A percentile compares a stretch with the other conserved stretches of the same genome.
Evolutionary conservation across 257 asterid species (phyloP).

Genomic region (Cruciata laevipes): DNA sequence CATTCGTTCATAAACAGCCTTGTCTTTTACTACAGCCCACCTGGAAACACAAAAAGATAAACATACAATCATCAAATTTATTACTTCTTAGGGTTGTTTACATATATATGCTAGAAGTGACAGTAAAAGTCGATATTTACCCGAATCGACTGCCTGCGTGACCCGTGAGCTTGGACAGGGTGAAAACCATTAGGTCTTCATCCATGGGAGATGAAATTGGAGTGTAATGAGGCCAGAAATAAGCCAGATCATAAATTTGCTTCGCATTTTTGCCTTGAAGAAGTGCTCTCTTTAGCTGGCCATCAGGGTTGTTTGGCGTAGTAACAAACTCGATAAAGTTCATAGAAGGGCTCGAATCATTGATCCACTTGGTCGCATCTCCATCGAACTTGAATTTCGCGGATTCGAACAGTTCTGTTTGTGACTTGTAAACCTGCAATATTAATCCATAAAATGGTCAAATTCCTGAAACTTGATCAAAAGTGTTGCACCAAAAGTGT

Average conservation of each 20-base stretch:
- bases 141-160: conserved; percentile 85
- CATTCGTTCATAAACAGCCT: conserved; percentile 43
- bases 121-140: conserved; percentile 19
- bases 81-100: no score
- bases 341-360: conserved; percentile 19
- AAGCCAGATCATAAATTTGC: conserved; percentile 54
- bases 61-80: conserved; percentile 1
- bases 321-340: conserved; percentile 60
- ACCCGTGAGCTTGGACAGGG: conserved; percentile 68
- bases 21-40: conserved; percentile 65
- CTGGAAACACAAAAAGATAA: conserved; percentile 19
- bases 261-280: conserved; percentile 26
- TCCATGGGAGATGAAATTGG: conserved; percentile 58
- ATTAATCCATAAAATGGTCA: not conserved
- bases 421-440: conserved; percentile 41
- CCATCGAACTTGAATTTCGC: conserved; percentile 36
- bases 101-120: not conserved
- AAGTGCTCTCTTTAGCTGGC: conserved; percentile 34
- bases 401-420: conserved; percentile 42
- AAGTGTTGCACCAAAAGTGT: not conserved
- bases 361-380: conserved; percentile 31
- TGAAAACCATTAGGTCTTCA: conserved; percentile 64
- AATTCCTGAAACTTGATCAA: no score
- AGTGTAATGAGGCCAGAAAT: conserved; percentile 73
- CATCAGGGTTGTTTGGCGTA: conserved; percentile 75